Evolutionary conservation across 169 alveolate species (phyloP).

Genomic region (Plasmodium cynomolgi): DNA sequence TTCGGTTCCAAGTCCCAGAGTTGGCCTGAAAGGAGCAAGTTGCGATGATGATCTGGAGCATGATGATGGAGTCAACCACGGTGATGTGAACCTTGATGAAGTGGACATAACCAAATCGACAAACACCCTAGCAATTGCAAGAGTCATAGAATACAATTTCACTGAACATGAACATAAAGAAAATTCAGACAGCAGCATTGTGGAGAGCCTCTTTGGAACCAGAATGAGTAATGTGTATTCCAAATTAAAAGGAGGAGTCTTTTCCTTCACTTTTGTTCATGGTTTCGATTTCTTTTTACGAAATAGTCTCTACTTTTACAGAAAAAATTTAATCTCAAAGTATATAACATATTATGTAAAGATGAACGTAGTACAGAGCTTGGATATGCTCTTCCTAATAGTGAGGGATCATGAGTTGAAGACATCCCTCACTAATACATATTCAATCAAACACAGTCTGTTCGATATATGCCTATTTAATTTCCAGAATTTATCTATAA

Average conservation of each 20-base stretch:
- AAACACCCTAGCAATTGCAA: background rate
- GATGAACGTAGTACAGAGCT: slow-evolving; percentile 41
- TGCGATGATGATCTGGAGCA: background rate
- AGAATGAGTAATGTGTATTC: slow-evolving; percentile 26
- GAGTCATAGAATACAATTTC: slow-evolving; percentile 7
- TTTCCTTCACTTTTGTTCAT: slow-evolving; percentile 35
- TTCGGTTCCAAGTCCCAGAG: background rate
- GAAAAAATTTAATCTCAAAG: background rate
- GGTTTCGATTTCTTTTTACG: slow-evolving; percentile 49
- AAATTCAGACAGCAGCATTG: background rate
- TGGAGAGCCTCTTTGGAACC: slow-evolving; percentile 1
- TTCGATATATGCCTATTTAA: slow-evolving; percentile 55
- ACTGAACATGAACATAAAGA: background rate
- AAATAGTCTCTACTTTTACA: slow-evolving; percentile 30
- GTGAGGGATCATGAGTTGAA: slow-evolving; percentile 30
- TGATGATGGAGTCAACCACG: no score
- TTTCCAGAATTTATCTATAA: slow-evolving; percentile 34
- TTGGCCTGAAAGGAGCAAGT: background rate
- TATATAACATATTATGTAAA: slow-evolving; percentile 55
- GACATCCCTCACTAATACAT: slow-evolving; percentile 27
- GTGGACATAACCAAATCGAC: no score
- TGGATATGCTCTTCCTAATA: slow-evolving; percentile 46
- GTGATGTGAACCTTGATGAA: no score
- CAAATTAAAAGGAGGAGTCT: slow-evolving; percentile 4
- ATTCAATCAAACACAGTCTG: slow-evolving; percentile 37